Conservation (phyloP, 2,329 filamentous ascomycete genomes). For the Exophiala sp. region DNA sequence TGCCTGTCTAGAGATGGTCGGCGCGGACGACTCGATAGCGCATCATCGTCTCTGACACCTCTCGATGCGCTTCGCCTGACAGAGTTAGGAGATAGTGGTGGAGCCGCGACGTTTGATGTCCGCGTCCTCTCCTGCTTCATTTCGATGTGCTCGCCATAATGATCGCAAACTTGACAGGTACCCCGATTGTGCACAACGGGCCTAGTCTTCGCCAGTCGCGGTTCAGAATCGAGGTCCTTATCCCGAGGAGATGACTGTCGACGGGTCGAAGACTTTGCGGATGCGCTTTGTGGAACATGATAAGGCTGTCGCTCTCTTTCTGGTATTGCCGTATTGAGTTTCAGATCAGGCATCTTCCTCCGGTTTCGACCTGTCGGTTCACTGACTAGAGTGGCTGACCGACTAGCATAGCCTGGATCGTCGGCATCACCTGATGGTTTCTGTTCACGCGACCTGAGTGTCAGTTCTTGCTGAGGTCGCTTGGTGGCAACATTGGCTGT, state of each 20-base stretch:
- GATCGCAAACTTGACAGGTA: constrained; percentile 37
- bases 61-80: constrained; percentile 3
- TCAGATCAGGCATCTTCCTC: constrained; percentile 38
- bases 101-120: constrained; percentile 8
- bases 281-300: constrained; percentile 5
- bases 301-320: constrained; percentile 26
- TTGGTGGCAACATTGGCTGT: constrained; percentile 51
- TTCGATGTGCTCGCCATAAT: constrained; percentile 33
- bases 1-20: constrained; percentile 8
- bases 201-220: constrained; percentile 8
- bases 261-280: constrained; percentile 3
- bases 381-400: constrained; percentile 53
- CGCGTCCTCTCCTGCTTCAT: constrained; percentile 6
- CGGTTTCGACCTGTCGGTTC: constrained; percentile 48
- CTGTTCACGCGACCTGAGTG: constrained; percentile 7
- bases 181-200: constrained; percentile 31
- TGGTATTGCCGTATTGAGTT: constrained; percentile 34
- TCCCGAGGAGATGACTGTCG: constrained; percentile 15
- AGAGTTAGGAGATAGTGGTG: constrained; percentile 14
- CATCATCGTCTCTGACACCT: constrained; percentile 15
- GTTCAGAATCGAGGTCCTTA: constrained; percentile 12
- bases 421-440: constrained; percentile 49
- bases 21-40: constrained; percentile 7
- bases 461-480: constrained; percentile 44
- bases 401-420: constrained; percentile 62